Percentiles rank a stretch among this genome's conserved stretches.
These are phyloP conservation scores for Cenococcum geophilum DNA, from an alignment of 495 filamentous ascomycete species.

Conservation along the genomic window DNA sequence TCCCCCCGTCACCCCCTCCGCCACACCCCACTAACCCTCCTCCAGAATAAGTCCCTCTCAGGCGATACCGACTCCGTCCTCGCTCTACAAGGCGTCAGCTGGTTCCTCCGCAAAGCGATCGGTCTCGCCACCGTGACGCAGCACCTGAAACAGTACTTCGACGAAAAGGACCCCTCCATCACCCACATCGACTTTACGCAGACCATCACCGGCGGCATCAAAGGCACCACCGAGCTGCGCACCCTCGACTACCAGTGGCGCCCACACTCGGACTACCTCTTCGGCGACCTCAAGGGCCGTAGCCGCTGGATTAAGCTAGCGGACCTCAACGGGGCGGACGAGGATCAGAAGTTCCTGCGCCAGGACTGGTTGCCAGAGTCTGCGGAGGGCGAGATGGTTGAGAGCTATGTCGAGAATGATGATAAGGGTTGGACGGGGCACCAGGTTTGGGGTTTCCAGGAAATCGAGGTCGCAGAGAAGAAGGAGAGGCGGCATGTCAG, in stretches of 20 bases:
- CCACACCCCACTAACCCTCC: slow-evolving; percentile 7
- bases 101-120: slow-evolving; percentile 74
- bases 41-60: slow-evolving; percentile 74
- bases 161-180: slow-evolving; percentile 31
- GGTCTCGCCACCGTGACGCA: slow-evolving; percentile 66
- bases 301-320: slow-evolving; percentile 47
- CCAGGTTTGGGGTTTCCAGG: slow-evolving; percentile 63
- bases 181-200: slow-evolving; percentile 80
- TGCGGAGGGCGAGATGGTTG: slow-evolving; percentile 47
- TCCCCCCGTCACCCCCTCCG: neutral
- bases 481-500: slow-evolving; percentile 62
- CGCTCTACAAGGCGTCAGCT: slow-evolving; percentile 74
- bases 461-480: slow-evolving; percentile 34
- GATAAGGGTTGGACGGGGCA: slow-evolving; percentile 54
- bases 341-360: slow-evolving; percentile 41
- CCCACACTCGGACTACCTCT: slow-evolving; percentile 72
- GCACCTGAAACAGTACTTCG: slow-evolving; percentile 49
- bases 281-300: slow-evolving; percentile 63
- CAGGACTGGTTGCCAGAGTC: slow-evolving; percentile 50
- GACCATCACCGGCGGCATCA: slow-evolving; percentile 65
- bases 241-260: slow-evolving; percentile 63
- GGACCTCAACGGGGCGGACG: slow-evolving; percentile 40
- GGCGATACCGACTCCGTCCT: slow-evolving; percentile 66
- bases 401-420: slow-evolving; percentile 51
- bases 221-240: slow-evolving; percentile 65